phyloP scores from a whole-genome alignment of 2,329 filamentous ascomycete genomes.

The Didymella segeticola region DNA sequence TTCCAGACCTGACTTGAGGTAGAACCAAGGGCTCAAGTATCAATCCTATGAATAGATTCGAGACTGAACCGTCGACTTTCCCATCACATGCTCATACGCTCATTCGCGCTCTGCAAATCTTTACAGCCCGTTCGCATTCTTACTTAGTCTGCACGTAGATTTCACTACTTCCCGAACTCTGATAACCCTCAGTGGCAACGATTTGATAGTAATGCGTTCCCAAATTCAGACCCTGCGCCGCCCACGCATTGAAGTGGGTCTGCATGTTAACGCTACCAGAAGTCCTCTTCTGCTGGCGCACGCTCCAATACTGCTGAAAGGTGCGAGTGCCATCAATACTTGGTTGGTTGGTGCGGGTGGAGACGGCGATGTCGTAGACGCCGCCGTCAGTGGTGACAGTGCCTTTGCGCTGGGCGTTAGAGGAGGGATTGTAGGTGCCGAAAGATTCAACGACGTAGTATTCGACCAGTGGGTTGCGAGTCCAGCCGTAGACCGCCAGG shows the following conservation, averaged over 20 bases:
- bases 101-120: neutral
- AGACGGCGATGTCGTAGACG: conserved; percentile 60
- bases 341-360: conserved; percentile 57
- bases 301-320: conserved; percentile 62
- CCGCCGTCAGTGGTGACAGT: conserved; percentile 59
- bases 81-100: neutral
- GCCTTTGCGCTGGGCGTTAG: conserved; percentile 54
- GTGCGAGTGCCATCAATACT: conserved; percentile 61
- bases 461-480: conserved; percentile 59
- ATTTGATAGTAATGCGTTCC: conserved; percentile 40
- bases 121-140: neutral
- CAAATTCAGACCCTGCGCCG: conserved; percentile 27
- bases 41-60: too few relatives aligned
- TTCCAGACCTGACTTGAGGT: too few relatives aligned
- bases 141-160: conserved; percentile 10
- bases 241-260: conserved; percentile 41
- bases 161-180: conserved; percentile 17
- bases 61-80: too few relatives aligned
- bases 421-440: conserved; percentile 55
- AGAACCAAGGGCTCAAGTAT: too few relatives aligned
- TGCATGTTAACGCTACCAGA: conserved; percentile 48
- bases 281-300: conserved; percentile 57
- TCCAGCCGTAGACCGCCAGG: conserved; percentile 63
- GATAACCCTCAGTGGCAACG: conserved; percentile 60
- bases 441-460: conserved; percentile 65